Evolutionary conservation across 495 filamentous ascomycete genomes (phyloP).

Genomic region (Hypoxylon cercidicola): DNA sequence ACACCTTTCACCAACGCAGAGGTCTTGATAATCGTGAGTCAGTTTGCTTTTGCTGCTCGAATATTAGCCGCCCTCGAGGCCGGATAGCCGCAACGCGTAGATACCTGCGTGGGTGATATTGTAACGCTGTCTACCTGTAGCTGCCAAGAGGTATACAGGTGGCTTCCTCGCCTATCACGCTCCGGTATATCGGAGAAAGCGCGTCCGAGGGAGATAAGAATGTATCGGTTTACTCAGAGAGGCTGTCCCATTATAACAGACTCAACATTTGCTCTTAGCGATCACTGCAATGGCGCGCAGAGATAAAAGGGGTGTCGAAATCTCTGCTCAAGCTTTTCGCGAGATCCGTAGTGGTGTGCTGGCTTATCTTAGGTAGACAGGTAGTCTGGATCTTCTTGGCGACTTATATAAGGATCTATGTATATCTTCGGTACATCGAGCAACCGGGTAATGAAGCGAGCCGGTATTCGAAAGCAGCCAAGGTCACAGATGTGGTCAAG

Average conservation of each 20-base stretch:
- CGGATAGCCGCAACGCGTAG: slow-evolving; percentile 1
- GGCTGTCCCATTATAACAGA: background rate
- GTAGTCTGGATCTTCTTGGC: no score
- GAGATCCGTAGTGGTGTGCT: no score
- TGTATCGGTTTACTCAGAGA: slow-evolving; percentile 5
- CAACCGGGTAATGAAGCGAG: no score
- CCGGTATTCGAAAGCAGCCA: no score
- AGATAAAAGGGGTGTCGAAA: no score
- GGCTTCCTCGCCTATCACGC: slow-evolving; percentile 9
- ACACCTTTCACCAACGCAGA: slow-evolving; percentile 11
- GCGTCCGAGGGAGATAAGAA: slow-evolving; percentile 10
- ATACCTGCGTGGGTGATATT: slow-evolving; percentile 2
- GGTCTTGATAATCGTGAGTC: slow-evolving; percentile 6
- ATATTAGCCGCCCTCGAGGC: slow-evolving; percentile 30
- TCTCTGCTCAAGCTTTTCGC: no score
- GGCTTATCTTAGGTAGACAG: background rate
- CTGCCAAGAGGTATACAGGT: slow-evolving; percentile 9
- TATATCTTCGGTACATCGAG: no score
- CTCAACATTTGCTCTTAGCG: background rate
- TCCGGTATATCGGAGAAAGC: slow-evolving; percentile 19
- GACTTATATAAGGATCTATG: no score
- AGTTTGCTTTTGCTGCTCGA: slow-evolving; percentile 13
- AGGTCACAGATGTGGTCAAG: no score
- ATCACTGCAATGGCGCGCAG: background rate
- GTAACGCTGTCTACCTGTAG: slow-evolving; percentile 11